Base-by-base conservation (phyloP, 2,329 filamentous ascomycete genomes). In the Thermoascus crustaceus region DNA sequence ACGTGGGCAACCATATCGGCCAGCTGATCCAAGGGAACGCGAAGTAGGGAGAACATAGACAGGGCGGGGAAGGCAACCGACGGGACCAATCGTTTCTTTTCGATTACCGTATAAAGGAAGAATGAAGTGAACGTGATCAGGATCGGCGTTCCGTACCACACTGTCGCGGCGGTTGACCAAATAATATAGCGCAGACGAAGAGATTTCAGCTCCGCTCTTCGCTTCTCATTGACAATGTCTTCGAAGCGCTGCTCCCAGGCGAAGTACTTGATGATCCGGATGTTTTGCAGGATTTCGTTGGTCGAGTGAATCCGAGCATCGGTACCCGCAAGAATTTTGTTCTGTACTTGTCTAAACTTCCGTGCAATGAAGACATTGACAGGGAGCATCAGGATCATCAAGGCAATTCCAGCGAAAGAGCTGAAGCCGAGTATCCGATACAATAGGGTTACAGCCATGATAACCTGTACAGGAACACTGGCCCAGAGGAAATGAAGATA, bases 1-100 rank as follows among this genome's bases (percentile, higher is more conserved):
- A 98, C 88, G 63, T 96, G 91, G 7, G 91, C 91, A 54, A 96
- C 82, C 91, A 98, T 98, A 61, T 98, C 91, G 33, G 91, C 91
- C 35, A 98, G 73, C 63, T 96, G 89, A 58, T 98, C 91, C 30
- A 98, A 69, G 4, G 91, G 91, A 35, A 95, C 85, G 31, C 91
- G 81, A 9, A 98, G 78, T 25, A 98, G 78, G 57, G 88, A 88
- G 60, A 98, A 98, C 45, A 98, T 79, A 0, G 91, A 96, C 35
- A 98, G 80, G 23, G 91, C 87, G 2, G 91, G 95, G 62, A 98
- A 98, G 3, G 91, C 91, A 42, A 96, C 73, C 0, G 91, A 96
- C 0, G 91, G 89, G 34, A 91, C 82, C 36, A 98, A 68, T 13
- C 82, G 82, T 66, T 93, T 95, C 58, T 82, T 75, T 64, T 98